Percentiles rank a stretch among this genome's conserved stretches.
These are phyloP conservation scores for Gossypium sturtianum DNA, from an alignment of 345 rosid genomes.

Conservation along the genomic window DNA sequence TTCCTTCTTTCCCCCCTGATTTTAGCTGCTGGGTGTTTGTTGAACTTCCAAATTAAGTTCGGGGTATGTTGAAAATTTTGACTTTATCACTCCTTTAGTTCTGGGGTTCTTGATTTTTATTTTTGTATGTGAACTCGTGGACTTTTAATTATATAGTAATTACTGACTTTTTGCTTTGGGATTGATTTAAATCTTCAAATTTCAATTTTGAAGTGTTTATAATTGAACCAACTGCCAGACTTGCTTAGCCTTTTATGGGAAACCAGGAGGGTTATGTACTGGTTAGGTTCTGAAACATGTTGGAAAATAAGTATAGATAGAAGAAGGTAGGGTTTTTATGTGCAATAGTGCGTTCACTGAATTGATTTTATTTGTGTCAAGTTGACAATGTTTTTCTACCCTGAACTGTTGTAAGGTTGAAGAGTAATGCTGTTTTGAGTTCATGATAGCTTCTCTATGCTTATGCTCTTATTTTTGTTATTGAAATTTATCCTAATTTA, in stretches of 20 bases:
- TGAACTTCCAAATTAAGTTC: neutral
- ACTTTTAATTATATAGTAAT: neutral
- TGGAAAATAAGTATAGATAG: neutral
- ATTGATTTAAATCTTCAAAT: neutral
- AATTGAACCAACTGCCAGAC: neutral
- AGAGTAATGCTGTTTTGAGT: neutral
- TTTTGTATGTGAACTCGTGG: neutral
- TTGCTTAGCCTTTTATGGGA: constrained; percentile 1
- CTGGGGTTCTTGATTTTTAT: constrained; percentile 1
- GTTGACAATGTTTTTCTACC: neutral
- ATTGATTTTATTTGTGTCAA: neutral
- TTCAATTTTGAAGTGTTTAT: constrained; percentile 2
- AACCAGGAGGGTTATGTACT: neutral
- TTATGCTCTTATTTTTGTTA: neutral
- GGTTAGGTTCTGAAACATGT: neutral
- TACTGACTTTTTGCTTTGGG: neutral
- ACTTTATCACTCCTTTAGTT: constrained; percentile 1
- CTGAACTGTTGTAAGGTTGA: neutral
- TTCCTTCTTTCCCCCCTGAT: constrained; percentile 3
- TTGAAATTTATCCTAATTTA: neutral
- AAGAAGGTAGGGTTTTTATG: neutral
- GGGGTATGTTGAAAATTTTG: constrained; percentile 6
- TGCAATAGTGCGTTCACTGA: neutral
- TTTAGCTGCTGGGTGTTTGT: constrained; percentile 5
- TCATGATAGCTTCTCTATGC: neutral